phyloP scores from a whole-genome alignment of 2,329 filamentous ascomycete species.

The Fusarium nematophilum region DNA sequence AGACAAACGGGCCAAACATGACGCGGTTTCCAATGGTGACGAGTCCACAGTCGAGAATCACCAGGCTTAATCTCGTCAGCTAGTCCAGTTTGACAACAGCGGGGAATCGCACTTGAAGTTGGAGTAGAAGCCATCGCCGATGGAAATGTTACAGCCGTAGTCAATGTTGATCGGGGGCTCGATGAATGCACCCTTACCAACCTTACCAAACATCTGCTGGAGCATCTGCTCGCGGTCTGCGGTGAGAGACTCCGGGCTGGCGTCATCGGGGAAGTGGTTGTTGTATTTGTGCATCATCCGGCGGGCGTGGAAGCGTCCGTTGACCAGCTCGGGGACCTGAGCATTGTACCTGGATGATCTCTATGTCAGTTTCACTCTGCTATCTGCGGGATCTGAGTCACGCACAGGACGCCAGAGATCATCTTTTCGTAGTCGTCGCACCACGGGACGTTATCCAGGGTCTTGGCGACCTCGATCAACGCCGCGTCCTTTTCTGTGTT shows the following conservation, averaged over 20 bases:
- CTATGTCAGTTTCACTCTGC: too few species aligned
- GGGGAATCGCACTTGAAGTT: conserved; percentile 55
- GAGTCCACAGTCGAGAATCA: conserved; percentile 77
- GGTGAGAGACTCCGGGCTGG: neutral
- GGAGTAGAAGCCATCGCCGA: conserved; percentile 70
- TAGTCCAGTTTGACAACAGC: too few species aligned
- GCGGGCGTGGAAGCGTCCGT: conserved; percentile 5
- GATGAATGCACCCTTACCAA: conserved; percentile 57
- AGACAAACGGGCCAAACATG: conserved; percentile 76
- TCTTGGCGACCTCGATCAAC: conserved; percentile 23
- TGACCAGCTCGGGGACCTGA: conserved; percentile 6
- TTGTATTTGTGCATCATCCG: conserved; percentile 14
- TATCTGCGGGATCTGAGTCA: neutral
- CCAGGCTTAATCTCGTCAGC: too few species aligned
- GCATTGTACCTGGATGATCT: conserved; percentile 2
- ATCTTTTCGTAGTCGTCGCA: conserved; percentile 33
- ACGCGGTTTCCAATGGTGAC: conserved; percentile 77
- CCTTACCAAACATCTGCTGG: conserved; percentile 6
- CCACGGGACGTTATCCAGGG: conserved; percentile 10
- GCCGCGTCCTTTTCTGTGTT: conserved; percentile 18
- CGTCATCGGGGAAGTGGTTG: conserved; percentile 15
- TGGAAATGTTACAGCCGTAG: conserved; percentile 72
- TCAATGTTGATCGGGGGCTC: conserved; percentile 72
- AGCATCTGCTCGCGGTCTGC: conserved; percentile 3
- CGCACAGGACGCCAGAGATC: conserved; percentile 32